Evolutionary conservation across 345 rosid species (phyloP), one percentile per base, ranked within the genome.

Genomic region (Hibiscus tridactylites): DNA sequence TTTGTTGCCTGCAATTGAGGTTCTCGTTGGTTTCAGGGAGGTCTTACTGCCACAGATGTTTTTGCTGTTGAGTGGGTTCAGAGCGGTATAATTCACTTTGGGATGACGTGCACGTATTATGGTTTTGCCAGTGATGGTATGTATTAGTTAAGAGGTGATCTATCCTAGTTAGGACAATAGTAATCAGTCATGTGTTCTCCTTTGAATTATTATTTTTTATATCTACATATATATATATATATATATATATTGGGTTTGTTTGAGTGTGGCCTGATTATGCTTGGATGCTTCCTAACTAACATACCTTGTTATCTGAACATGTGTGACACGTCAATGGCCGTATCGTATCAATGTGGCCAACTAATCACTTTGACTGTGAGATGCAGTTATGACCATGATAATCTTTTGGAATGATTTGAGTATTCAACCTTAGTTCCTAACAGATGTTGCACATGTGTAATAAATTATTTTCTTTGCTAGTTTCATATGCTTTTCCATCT

Each of bases 61-160:
- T 95, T 95, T 81, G 98, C 92, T 76, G 98, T 95, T 35, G 86
- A 92, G 82, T 95, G 98, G 99, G 85, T 90, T 78, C 96, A 90
- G 76, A 89, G 84, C 37, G 98, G 97, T 77, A 71, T 76, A 67
- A 77, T 89, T 73, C 99, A 92, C 83, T 92, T 85, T 74, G 99
- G 99, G 76, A 84, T 90, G 98, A 95, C 98, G 1, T 93, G 86
- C 71, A 88, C 96, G 28, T 95, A 95, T 80, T 95, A 87, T 84
- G 99, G 98, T 79, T 95, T 92, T 85, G 98, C 91, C 65, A 87
- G 99, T 64, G 98, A 95, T 76, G 99, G 99, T 95, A 84, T 84
- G 91, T 76, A 75, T 65, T 42, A 21, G 26, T 71, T 52, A 76
- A 16, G 46, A 46, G 68, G 15, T 46, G 39, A 60, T 12, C 28